Percentiles rank a stretch among this genome's conserved stretches.
Conservation (phyloP, 2,329 filamentous ascomycete genomes). For the Diplocarpon mali region DNA sequence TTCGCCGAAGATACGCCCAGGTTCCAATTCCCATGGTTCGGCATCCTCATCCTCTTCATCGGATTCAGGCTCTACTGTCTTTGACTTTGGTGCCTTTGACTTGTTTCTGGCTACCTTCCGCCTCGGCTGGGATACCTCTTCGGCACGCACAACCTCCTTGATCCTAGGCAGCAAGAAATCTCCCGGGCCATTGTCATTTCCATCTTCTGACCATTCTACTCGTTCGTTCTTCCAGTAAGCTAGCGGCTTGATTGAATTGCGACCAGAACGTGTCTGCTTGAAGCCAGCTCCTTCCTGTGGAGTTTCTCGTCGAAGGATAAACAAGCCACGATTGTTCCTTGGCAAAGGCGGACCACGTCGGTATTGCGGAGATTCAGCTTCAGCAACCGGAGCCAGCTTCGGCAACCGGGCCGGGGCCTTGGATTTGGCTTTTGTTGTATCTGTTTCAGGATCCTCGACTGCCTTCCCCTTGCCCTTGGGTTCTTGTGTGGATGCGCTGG, state of each 20-base stretch:
- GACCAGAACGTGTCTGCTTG: constrained; percentile 60
- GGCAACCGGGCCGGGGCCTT: constrained; percentile 14
- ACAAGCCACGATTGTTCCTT: constrained; percentile 35
- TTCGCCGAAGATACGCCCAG: constrained; percentile 51
- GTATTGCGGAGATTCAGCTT: constrained; percentile 21
- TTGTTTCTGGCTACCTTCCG: constrained; percentile 13
- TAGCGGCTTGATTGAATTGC: constrained; percentile 66
- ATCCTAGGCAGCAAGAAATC: constrained; percentile 58
- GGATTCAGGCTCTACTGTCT: constrained; percentile 23
- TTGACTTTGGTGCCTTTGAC: constrained; percentile 32
- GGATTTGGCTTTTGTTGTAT: constrained; percentile 3
- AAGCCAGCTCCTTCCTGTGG: constrained; percentile 29
- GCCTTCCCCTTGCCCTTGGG: constrained; percentile 2
- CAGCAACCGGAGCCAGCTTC: constrained; percentile 16
- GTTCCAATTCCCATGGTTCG: constrained; percentile 62
- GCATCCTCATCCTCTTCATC: constrained; percentile 32
- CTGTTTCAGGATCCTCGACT: neutral
- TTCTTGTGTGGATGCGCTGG: constrained; percentile 11
- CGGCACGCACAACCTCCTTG: constrained; percentile 66
- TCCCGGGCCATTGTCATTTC: constrained; percentile 36
- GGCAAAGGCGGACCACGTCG: constrained; percentile 29
- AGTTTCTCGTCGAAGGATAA: constrained; percentile 39
- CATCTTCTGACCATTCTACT: constrained; percentile 54
- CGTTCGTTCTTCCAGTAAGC: constrained; percentile 82
- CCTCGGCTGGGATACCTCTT: constrained; percentile 41